These are phyloP conservation scores for Dothistroma pini DNA, from an alignment of 2,329 filamentous ascomycete genomes.

Conservation along the genomic window DNA sequence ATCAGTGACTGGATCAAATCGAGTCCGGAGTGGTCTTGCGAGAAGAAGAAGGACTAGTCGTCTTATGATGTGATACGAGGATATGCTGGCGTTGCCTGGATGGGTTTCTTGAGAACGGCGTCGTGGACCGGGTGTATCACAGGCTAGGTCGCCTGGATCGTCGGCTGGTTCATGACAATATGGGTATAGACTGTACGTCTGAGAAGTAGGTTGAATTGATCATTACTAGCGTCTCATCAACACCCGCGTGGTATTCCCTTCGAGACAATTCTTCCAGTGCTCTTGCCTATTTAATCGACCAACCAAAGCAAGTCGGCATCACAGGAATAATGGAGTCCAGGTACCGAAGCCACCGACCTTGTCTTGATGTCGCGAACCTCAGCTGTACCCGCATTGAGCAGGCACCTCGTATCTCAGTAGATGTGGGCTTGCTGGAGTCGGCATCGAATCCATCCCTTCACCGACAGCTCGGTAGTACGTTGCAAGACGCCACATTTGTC, in stretches of 20 bases:
- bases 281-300: background rate
- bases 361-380: background rate
- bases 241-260: background rate
- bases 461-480: background rate
- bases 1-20: conserved; percentile 57
- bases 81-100: background rate
- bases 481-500: background rate
- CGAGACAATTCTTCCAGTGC: background rate
- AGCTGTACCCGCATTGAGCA: background rate
- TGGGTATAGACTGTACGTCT: background rate
- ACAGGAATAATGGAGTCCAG: background rate
- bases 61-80: background rate
- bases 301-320: background rate
- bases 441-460: background rate
- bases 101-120: background rate
- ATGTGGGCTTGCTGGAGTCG: background rate
- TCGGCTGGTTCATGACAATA: background rate
- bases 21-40: conserved; percentile 47
- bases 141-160: background rate
- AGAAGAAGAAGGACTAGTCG: conserved; percentile 5
- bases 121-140: background rate
- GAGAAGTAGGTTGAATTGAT: background rate
- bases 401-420: background rate
- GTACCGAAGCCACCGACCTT: background rate
- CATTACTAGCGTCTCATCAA: background rate